Evolutionary conservation across 768 basidiomycete genomes (phyloP).

Genomic region (Nidula microcarpa): DNA sequence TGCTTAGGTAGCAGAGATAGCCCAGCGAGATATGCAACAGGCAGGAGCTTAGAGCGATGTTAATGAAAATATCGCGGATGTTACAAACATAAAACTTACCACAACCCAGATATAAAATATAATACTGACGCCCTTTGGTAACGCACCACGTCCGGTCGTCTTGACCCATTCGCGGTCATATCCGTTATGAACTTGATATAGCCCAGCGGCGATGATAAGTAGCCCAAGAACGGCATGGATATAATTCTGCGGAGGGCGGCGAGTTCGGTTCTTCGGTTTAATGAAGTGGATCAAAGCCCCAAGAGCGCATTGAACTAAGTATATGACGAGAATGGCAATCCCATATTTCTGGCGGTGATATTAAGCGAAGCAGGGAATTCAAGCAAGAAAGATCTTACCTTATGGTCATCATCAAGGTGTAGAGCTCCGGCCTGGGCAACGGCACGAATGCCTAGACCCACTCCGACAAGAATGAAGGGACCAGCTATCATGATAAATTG

Average conservation of each 20-base stretch:
- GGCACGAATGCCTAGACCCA: conserved; percentile 40
- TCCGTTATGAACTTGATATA: conserved; percentile 48
- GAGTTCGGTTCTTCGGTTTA: conserved; percentile 31
- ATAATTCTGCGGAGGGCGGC: conserved; percentile 54
- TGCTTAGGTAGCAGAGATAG: conserved; percentile 44
- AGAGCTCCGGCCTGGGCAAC: conserved; percentile 26
- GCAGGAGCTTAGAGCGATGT: conserved; percentile 30
- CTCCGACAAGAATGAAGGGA: conserved; percentile 36
- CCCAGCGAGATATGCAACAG: conserved; percentile 38
- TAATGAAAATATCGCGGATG: background rate
- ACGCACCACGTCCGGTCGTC: conserved; percentile 35
- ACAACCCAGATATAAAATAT: conserved; percentile 47
- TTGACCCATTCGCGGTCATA: conserved; percentile 47
- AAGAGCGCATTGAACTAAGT: conserved; percentile 42
- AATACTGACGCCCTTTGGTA: conserved; percentile 31
- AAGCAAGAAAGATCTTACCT: conserved; percentile 24
- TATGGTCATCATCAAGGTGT: conserved; percentile 45
- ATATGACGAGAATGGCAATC: conserved; percentile 44
- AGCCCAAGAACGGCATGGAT: conserved; percentile 54
- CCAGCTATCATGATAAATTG: conserved; percentile 30
- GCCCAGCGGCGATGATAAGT: conserved; percentile 41
- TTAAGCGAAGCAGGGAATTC: background rate
- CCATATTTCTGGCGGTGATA: conserved; percentile 39
- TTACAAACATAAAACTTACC: conserved; percentile 27
- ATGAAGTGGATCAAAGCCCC: conserved; percentile 53